A percentile compares a stretch with the other conserved stretches of the same genome.
Evolutionary conservation across 768 basidiomycete species (phyloP).

Genomic region (Suillus americanus): DNA sequence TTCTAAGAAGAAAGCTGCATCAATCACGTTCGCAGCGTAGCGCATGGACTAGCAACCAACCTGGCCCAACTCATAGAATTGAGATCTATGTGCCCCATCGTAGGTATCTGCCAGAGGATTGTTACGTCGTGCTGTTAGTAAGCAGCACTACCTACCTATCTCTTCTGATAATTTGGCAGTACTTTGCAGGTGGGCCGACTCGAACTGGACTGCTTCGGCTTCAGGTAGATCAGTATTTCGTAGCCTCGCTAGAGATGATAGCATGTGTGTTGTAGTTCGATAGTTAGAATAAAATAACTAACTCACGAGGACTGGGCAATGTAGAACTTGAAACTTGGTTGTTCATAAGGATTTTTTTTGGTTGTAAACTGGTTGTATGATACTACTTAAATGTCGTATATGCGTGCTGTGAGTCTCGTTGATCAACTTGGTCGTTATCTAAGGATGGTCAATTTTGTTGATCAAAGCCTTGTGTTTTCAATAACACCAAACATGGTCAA

Average conservation of each 20-base stretch:
- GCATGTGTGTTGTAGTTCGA: background rate
- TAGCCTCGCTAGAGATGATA: background rate
- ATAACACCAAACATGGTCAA: background rate
- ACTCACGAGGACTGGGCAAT: background rate
- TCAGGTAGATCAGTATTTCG: background rate
- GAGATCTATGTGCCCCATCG: constrained; percentile 12
- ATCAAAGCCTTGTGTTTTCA: background rate
- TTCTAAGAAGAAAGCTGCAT: constrained; percentile 26
- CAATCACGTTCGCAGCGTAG: background rate
- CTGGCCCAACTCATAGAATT: constrained; percentile 43
- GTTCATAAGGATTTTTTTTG: background rate
- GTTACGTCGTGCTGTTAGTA: background rate
- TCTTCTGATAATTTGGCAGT: background rate
- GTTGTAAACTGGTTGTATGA: background rate
- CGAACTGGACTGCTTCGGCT: background rate
- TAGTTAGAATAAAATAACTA: background rate
- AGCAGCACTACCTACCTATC: background rate
- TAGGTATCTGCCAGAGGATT: background rate
- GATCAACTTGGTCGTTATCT: background rate
- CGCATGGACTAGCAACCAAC: constrained; percentile 19
- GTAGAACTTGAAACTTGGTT: background rate
- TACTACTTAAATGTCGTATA: background rate
- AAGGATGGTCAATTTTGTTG: background rate
- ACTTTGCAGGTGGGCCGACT: background rate
- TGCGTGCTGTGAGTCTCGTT: background rate